Base-by-base conservation (phyloP, 129 eudicot genomes). In the Cynara cardunculus region DNA sequence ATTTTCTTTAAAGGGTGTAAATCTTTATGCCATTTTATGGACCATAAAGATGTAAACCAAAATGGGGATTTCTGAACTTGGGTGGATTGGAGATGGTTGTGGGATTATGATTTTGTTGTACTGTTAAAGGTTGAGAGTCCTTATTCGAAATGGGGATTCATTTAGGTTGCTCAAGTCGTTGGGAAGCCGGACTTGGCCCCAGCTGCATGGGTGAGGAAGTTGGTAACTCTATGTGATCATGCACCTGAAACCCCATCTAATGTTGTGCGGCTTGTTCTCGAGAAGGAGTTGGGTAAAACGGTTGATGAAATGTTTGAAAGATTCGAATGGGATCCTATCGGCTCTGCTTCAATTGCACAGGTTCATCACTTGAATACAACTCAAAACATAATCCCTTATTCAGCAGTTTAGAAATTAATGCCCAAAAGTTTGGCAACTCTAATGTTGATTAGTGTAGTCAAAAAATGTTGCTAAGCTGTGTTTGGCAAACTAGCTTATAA, bases 141-240 rank as follows among this genome's bases (percentile, higher is more conserved):
- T 56, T 78, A 16, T 80, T 7, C 64, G 74, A 70, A 71, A 34
- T 59, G 53, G 76, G 64, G 68, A 32, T 73, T 82, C 35, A 37
- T 34, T 49, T 76, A 95, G 99, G 83, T 95, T 75, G 99, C 99
- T 59, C 97, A 95, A 86, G 88, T 95, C 22, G 56, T 92, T 78
- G 99, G 99, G 89, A 95, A 95, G 86, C 99, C 99, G 30, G 99
- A 95, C 46, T 88, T 92, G 90, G 99, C 97, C 11, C 97, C 99
- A 3, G 91, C 97, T 77, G 91, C 99, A 26, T 95, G 99, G 99
- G 99, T 95, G 21, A 84, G 84, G 84, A 89, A 88, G 87, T 91
- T 95, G 14, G 99, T 95, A 31, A 95, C 97, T 25, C 67, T 95
- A 25, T 92, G 97, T 80, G 99, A 95, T 89, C 93, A 92, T 83